A percentile compares a stretch with the other conserved stretches of the same genome.
These are phyloP conservation scores for Saccharata proteae DNA, from an alignment of 2,329 filamentous ascomycete genomes.

Conservation along the genomic window DNA sequence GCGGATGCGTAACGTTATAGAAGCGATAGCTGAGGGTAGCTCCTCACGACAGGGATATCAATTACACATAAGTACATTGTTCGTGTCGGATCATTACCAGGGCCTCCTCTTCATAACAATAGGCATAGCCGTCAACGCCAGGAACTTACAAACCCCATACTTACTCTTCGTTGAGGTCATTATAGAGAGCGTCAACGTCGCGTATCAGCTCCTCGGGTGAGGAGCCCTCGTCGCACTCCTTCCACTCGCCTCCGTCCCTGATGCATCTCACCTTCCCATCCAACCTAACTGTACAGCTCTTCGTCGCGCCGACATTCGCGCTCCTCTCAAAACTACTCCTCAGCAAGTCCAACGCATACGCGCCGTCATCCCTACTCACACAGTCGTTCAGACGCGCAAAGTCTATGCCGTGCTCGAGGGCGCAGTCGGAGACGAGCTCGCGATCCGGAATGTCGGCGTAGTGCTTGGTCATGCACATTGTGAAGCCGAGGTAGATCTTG, in stretches of 20 bases:
- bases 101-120: too few species aligned
- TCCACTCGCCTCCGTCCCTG: constrained; percentile 67
- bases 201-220: constrained; percentile 60
- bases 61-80: too few species aligned
- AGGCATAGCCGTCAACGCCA: too few species aligned
- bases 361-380: constrained; percentile 63
- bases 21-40: too few species aligned
- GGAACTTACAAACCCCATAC: too few species aligned
- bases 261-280: constrained; percentile 75
- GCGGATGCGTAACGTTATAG: too few species aligned
- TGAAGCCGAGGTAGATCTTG: constrained; percentile 82
- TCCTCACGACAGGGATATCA: too few species aligned
- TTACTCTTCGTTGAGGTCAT: constrained; percentile 10
- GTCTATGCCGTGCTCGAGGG: constrained; percentile 80
- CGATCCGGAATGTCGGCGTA: constrained; percentile 68
- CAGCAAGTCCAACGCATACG: constrained; percentile 55
- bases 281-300: constrained; percentile 40
- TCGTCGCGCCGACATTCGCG: constrained; percentile 33
- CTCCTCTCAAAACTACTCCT: constrained; percentile 55
- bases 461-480: constrained; percentile 72
- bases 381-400: constrained; percentile 74
- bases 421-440: constrained; percentile 72
- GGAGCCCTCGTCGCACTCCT: constrained; percentile 58
- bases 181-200: constrained; percentile 61
- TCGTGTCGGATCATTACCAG: too few species aligned